These are phyloP conservation scores for Antitrichia curtipendula DNA, from an alignment of 225 moss, liverwort and hornwort species.

Conservation along the genomic window DNA sequence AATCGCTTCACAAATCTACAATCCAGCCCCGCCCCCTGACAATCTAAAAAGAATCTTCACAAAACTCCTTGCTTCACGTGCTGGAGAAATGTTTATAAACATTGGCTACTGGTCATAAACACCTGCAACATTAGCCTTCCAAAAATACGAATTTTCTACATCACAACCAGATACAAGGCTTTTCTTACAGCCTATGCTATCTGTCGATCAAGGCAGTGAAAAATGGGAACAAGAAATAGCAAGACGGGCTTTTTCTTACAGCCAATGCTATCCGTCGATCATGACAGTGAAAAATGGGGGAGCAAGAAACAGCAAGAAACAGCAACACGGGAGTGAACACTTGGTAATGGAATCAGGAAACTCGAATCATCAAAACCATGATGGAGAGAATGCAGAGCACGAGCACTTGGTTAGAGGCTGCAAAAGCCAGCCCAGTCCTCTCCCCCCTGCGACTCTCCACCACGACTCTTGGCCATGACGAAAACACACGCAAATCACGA, in stretches of 20 bases:
- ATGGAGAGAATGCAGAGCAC: constrained; percentile 6
- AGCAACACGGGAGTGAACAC: neutral
- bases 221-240: neutral
- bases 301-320: neutral
- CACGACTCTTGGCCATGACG: constrained; percentile 7
- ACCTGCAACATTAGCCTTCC: neutral
- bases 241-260: neutral
- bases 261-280: neutral
- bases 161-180: neutral
- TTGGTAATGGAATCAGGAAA: neutral
- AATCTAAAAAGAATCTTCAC: neutral
- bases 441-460: constrained; percentile 33
- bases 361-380: neutral
- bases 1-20: neutral
- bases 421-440: neutral
- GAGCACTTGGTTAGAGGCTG: constrained; percentile 2
- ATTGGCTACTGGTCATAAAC: neutral
- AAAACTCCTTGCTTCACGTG: neutral
- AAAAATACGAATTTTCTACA: neutral
- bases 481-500: neutral
- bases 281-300: neutral
- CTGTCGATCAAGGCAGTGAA: neutral
- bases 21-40: too few relatives aligned
- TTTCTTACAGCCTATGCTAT: neutral
- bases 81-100: neutral